Evolutionary conservation across 495 filamentous ascomycete genomes (phyloP), one percentile per base, ranked within the genome.

Genomic region (Pyrenopolyporus hunteri): DNA sequence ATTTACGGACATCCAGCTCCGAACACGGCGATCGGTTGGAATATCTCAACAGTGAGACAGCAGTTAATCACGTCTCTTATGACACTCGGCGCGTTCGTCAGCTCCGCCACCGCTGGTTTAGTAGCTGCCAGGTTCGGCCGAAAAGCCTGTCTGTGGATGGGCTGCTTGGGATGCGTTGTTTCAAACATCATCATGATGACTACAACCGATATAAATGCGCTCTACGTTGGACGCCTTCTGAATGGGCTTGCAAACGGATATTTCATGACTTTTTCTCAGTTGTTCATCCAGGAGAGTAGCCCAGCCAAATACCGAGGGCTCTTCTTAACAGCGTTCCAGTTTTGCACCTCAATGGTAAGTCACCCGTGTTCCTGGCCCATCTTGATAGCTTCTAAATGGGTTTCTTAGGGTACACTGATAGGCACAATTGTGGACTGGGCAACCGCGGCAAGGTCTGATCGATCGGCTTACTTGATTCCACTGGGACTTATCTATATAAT

Each of bases 401-500:
- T 22, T 19, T 14, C 11, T 68, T 9, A 71, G 25, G 82, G 83
- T 17, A 78, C 79, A 11, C 66, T 83, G 7, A 70, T 82, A 28
- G 81, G 80, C 14, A 79, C 81, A 2, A 74, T 82, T 23, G 69
- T 83, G 19, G 81, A 83, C 56, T 82, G 81, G 59, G 74, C 72
- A 26, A 82, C 81, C 0, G 61, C 67, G 1, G 66, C 68, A 10
- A 71, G 78, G 23, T 25, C 55, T 1, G 73, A 73, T 11, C 78
- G 70, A 59, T 53, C 70, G 19, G 68, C 72, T 6, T 83, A 83
- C 46, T 58, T 79, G 4, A 78, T 83, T 35, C 80, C 81, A 0
- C 65, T 83, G 1, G 80, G 78, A 10, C 49, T 81, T 4, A 70
- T 83, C 43, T 83, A 74, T 48, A 69, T 81, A 17, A 63, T 82